Evolutionary conservation across 805 yeast species (phyloP), one percentile per base, ranked within the genome.

Genomic region (Kockiozyma suomiensis): DNA sequence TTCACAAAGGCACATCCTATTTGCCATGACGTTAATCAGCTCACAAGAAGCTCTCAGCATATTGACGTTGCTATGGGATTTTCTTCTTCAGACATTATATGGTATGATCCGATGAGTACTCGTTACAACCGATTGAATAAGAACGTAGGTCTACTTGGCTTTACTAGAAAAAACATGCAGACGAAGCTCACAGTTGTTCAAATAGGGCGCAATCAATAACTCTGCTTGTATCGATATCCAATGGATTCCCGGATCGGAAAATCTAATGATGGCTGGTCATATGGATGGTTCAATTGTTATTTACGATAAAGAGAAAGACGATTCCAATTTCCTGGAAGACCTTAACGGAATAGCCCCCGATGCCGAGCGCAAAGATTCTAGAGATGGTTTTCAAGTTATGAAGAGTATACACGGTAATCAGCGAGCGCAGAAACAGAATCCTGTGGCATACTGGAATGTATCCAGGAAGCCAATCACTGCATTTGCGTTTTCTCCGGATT

Each of bases 361-460:
- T n/a, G 28, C 45, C 30, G 53, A 47, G 30, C 43, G 43, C n/a
- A 30, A 26, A 19, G 52, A 48, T 25, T 21, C 37, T 6, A 59
- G 50, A 35, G 66, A 62, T 38, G 66, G 65, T 17, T 63, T 63
- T 40, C 55, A 54, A 38, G 65, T 59, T 8, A 28, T 61, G 19
- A 61, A 58, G 45, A 62, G 66, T 25, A 54, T 51, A 17, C 42
- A 47, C 38, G 50, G 61, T 19, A 68, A 62, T 17, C 58, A 59
- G 41, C 52, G 56, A 19, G 12, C 33, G 26, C 57, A 45, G 32
- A 68, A 66, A 40, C 65, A 62, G 68, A 80, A 75, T 68, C 84
- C 85, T 4, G 72, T 85, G 23, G 85, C 87, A 0, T 88, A 85
- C 64, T 84, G 84, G 73, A 84, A 84, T 60, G 63, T 88, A n/a